These are phyloP conservation scores for Phialophora tarda DNA, from an alignment of 2,329 filamentous ascomycete genomes.

Conservation along the genomic window DNA sequence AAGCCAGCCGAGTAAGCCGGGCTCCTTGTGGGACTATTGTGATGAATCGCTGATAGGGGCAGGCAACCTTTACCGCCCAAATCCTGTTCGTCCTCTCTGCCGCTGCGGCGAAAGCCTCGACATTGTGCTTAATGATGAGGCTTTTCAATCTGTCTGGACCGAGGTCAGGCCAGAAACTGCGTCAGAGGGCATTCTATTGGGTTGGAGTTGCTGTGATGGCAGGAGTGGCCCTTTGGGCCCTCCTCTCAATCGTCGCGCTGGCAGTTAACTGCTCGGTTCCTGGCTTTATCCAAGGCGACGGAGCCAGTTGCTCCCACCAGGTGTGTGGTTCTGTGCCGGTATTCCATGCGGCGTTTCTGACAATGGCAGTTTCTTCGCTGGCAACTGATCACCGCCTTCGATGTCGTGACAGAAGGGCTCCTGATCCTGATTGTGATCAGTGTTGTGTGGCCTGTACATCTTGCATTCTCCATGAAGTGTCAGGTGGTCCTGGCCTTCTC, in stretches of 20 bases:
- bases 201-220: conserved; percentile 29
- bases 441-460: conserved; percentile 40
- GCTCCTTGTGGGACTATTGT: background rate
- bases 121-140: conserved; percentile 42
- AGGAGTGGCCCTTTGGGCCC: conserved; percentile 35
- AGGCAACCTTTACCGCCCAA: conserved; percentile 30
- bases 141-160: conserved; percentile 38
- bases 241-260: conserved; percentile 37
- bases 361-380: conserved; percentile 41
- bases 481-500: conserved; percentile 47
- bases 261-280: conserved; percentile 32
- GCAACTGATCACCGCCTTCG: conserved; percentile 49
- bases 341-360: background rate
- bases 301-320: conserved; percentile 29
- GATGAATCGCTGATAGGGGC: background rate
- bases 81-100: conserved; percentile 42
- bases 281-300: conserved; percentile 23
- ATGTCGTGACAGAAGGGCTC: conserved; percentile 43
- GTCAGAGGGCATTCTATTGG: conserved; percentile 37
- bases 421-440: conserved; percentile 38
- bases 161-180: conserved; percentile 22
- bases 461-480: conserved; percentile 34
- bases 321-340: conserved; percentile 14
- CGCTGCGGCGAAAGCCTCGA: conserved; percentile 41
- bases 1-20: conserved; percentile 29